A percentile compares a stretch with the other conserved stretches of the same genome.
Evolutionary conservation across 164 flowering plant genomes (phyloP).

Genomic region (grape (Vitis vinifera)): DNA sequence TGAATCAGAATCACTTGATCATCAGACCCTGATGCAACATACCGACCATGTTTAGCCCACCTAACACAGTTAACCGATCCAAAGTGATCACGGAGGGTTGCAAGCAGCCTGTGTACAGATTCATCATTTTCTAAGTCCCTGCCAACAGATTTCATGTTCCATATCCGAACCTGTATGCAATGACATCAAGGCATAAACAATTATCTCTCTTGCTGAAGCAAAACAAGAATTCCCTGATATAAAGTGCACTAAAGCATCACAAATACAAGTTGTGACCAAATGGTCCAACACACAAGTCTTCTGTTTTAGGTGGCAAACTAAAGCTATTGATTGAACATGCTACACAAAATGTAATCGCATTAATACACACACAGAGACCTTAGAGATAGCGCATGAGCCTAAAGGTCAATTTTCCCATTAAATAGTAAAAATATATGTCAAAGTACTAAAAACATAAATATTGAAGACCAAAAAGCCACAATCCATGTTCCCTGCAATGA

Average conservation of each 20-base stretch:
- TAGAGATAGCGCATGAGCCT: background rate
- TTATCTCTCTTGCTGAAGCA: background rate
- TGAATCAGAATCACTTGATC: constrained; percentile 93
- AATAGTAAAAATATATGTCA: background rate
- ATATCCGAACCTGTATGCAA: constrained; percentile 79
- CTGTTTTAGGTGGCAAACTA: no score
- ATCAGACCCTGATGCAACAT: constrained; percentile 96
- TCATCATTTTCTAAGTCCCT: constrained; percentile 56
- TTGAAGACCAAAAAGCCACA: background rate
- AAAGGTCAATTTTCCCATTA: background rate
- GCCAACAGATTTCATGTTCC: constrained; percentile 84
- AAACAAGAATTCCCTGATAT: background rate
- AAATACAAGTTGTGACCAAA: no score
- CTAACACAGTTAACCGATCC: constrained; percentile 99
- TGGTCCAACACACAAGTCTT: no score
- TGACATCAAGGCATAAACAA: background rate
- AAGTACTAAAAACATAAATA: background rate
- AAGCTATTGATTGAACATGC: no score
- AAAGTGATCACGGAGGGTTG: constrained; percentile 97
- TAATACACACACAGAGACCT: background rate
- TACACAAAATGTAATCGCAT: background rate
- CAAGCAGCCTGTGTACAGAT: constrained; percentile 68
- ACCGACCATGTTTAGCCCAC: constrained; percentile 96
- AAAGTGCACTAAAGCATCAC: no score
- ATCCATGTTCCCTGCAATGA: no score